Conservation (phyloP, 2,329 filamentous ascomycete species). For the Metarhizium brunneum region DNA sequence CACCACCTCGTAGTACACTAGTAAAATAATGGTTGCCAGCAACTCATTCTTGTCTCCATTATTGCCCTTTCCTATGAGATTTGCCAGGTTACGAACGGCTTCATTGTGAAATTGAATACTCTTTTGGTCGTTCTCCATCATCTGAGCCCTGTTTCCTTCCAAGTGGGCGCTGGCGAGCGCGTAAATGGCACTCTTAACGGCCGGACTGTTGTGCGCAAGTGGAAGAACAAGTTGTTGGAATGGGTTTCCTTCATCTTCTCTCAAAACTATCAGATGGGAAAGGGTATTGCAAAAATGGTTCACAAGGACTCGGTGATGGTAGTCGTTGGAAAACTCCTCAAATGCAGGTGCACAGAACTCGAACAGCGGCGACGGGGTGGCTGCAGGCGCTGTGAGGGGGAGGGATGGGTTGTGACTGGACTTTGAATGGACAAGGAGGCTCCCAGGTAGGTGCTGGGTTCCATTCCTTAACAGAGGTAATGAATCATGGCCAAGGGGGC, state of each 20-base stretch:
- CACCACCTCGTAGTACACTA: constrained; percentile 57
- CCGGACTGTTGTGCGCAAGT: constrained; percentile 42
- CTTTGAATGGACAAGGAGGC: constrained; percentile 1
- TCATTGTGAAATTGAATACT: constrained; percentile 51
- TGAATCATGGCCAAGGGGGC: constrained; percentile 3
- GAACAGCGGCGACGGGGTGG: constrained; percentile 24
- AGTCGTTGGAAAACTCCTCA: constrained; percentile 45
- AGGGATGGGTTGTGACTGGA: constrained; percentile 14
- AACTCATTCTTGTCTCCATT: constrained; percentile 46
- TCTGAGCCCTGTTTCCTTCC: constrained; percentile 51
- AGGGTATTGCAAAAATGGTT: constrained; percentile 56
- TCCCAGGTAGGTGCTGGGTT: background rate
- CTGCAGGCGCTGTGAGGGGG: constrained; percentile 15
- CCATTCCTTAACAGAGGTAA: constrained; percentile 3
- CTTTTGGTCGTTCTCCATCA: constrained; percentile 32
- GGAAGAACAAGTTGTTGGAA: constrained; percentile 56
- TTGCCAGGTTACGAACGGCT: constrained; percentile 48
- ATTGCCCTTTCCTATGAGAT: constrained; percentile 44
- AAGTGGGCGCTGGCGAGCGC: constrained; percentile 78
- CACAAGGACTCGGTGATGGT: constrained; percentile 45
- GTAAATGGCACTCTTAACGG: constrained; percentile 74
- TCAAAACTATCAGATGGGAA: constrained; percentile 56
- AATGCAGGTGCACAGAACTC: constrained; percentile 46
- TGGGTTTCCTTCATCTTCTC: constrained; percentile 53
- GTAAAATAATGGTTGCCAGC: constrained; percentile 49